Base-by-base conservation (phyloP, 441 rosid genomes). In the Jatropha multifida region DNA sequence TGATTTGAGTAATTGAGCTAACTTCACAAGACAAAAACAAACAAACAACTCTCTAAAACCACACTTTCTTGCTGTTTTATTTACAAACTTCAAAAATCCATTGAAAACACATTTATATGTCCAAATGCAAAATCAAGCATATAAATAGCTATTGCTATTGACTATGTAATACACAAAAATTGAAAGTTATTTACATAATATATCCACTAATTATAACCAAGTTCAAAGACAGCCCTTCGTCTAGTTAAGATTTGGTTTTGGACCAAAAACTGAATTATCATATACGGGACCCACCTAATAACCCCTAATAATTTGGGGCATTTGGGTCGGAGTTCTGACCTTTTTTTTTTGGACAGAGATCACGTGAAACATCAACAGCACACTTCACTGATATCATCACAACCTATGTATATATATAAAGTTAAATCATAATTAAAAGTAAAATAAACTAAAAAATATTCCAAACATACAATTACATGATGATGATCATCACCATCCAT, bases 311-410 rank as follows among this genome's bases (percentile, higher is more conserved):
- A 68, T 60, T 10, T 7, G 14, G 17, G 37, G 37, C 9, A 42
- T 14, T 68, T 15, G n/a, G 60, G 14, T 23, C 14, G 20, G 15
- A 14, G 51, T 12, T 8, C 20, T 66, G 72, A 68, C 72, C 42
- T 14, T 7, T 10, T 49, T 46, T 17, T 10, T 8, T 17, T n/a
- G 73, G 26, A 58, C 73, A 63, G 62, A 65, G 23, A 71, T 44
- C 52, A 70, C 38, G 73, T 62, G 48, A 63, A 40, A 69, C 64
- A 17, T 37, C 1, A 51, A 42, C 69, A n/a, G 32, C 76, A 54
- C 69, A 56, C 72, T 54, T 66, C 55, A 51, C 44, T 11, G 17
- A 6, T 1, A 72, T 72, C 58, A 60, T 46, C 80, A 74, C 56
- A 60, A 32, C 14, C 49, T 66, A 41, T 15, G 37, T 2, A 46